Evolutionary conservation across 1,284 basidiomycete genomes (phyloP).

Genomic region (Tilletia setariae): DNA sequence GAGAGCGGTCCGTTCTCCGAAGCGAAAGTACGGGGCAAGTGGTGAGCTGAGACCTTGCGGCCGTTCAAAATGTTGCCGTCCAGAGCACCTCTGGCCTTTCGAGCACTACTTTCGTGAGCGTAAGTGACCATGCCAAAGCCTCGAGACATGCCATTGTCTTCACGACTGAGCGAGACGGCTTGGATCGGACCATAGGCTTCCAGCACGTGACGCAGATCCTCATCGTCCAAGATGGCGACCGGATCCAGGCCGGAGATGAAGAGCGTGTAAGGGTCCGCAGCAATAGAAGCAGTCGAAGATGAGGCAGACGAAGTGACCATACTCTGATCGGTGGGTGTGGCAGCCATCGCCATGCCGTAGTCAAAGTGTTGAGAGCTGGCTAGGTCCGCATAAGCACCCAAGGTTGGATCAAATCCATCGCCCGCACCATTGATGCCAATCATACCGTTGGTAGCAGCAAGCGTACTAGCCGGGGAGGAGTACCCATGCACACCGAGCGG

Average conservation of each 20-base stretch:
- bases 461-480: neutral
- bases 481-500: neutral
- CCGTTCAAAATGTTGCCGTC: constrained; percentile 29
- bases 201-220: constrained; percentile 25
- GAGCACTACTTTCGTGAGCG: constrained; percentile 17
- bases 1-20: neutral
- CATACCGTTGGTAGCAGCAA: neutral
- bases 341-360: neutral
- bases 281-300: neutral
- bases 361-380: neutral
- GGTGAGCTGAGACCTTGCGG: constrained; percentile 23
- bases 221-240: constrained; percentile 27
- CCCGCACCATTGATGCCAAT: constrained; percentile 4
- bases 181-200: constrained; percentile 26
- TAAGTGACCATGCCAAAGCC: constrained; percentile 30
- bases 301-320: neutral
- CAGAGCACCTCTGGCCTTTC: constrained; percentile 18
- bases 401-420: neutral
- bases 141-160: constrained; percentile 25
- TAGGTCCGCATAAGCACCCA: neutral
- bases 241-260: constrained; percentile 27
- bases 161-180: constrained; percentile 21
- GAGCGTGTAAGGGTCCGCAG: constrained; percentile 21
- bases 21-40: constrained; percentile 6
- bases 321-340: too few species aligned